Percentiles rank a stretch among this genome's conserved stretches.
Conservation (phyloP, 768 basidiomycete genomes). For the Exsudoporus frostii region DNA sequence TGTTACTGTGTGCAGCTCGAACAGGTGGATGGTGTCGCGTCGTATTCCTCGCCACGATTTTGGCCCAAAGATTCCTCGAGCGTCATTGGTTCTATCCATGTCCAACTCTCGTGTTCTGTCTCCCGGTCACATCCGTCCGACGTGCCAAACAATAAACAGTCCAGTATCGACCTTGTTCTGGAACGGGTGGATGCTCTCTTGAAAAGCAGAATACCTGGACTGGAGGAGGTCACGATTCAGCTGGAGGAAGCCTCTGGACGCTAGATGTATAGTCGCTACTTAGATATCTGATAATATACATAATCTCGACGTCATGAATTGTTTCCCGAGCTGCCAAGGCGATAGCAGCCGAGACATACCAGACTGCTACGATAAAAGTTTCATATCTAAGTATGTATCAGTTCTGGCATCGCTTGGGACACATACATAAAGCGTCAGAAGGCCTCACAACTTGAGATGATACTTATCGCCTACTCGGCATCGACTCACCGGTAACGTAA, state of each 20-base stretch:
- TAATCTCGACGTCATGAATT: neutral
- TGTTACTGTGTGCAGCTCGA: conserved; percentile 47
- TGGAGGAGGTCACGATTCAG: conserved; percentile 91
- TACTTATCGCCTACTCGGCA: too few species aligned
- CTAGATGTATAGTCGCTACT: conserved; percentile 5
- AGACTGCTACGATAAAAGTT: too few species aligned
- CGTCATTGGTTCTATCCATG: conserved; percentile 87
- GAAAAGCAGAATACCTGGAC: conserved; percentile 67
- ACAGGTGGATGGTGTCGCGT: conserved; percentile 73
- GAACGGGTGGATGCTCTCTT: conserved; percentile 73
- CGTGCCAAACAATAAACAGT: conserved; percentile 27
- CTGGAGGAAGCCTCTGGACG: conserved; percentile 45
- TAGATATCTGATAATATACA: conserved; percentile 13
- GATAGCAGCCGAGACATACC: too few species aligned
- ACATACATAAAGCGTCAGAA: too few species aligned
- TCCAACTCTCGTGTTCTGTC: conserved; percentile 72
- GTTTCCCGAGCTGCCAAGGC: too few species aligned
- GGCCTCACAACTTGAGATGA: too few species aligned
- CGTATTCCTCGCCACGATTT: conserved; percentile 80
- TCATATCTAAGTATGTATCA: too few species aligned
- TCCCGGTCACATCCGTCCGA: conserved; percentile 53
- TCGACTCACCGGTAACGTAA: too few species aligned
- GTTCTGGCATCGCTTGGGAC: too few species aligned
- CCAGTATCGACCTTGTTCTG: conserved; percentile 57
- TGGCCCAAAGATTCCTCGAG: conserved; percentile 93